These are phyloP conservation scores for Eucalyptus regnans DNA, from an alignment of 345 rosid species.

Conservation along the genomic window DNA sequence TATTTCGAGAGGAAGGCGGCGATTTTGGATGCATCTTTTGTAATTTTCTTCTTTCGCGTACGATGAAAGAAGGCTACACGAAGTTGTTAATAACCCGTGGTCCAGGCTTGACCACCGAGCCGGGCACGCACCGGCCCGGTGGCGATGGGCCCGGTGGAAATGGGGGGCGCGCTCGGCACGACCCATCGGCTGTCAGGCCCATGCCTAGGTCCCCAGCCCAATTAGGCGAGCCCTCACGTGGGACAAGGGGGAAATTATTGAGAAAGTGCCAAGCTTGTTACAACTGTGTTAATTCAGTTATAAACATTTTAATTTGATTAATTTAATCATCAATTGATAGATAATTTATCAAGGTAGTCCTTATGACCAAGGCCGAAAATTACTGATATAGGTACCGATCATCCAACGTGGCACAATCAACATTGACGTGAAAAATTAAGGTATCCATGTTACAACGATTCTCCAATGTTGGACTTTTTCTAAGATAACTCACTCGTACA, in stretches of 20 bases:
- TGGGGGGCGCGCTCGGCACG: accelerated
- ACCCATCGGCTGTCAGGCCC: too few species aligned
- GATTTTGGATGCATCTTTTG: too few species aligned
- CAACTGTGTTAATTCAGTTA: too few species aligned
- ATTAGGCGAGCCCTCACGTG: too few species aligned
- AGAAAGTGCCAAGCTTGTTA: accelerated
- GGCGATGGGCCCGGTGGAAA: accelerated
- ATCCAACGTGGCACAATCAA: accelerated
- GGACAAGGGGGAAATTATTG: accelerated
- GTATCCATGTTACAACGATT: too few species aligned
- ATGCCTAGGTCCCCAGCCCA: accelerated
- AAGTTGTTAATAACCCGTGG: too few species aligned
- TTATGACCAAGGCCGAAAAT: accelerated
- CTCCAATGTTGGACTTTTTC: accelerated
- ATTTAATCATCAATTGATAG: too few species aligned
- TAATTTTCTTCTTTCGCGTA: too few species aligned
- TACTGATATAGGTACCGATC: accelerated
- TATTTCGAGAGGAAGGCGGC: too few species aligned
- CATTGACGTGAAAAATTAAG: accelerated
- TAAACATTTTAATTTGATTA: accelerated
- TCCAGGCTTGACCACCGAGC: too few species aligned
- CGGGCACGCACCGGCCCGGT: too few species aligned
- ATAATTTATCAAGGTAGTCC: accelerated
- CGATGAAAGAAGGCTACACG: too few species aligned
- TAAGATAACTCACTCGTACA: accelerated